phyloP scores from a whole-genome alignment of 345 rosid species.

The Rhizophora apiculata region DNA sequence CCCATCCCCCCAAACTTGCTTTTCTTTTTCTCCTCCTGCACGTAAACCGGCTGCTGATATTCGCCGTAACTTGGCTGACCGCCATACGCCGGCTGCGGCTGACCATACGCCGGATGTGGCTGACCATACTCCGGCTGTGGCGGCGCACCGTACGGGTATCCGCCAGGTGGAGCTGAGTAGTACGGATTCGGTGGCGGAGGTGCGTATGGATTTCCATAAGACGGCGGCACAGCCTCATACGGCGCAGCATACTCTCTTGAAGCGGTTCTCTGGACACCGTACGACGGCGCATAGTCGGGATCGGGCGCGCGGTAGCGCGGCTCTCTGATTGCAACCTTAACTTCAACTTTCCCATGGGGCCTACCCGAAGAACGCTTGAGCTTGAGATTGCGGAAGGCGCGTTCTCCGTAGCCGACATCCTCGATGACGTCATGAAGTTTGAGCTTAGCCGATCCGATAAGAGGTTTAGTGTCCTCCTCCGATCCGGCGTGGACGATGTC shows the following conservation, averaged over 20 bases:
- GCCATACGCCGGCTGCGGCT: conserved; percentile 11
- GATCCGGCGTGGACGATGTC: conserved; percentile 71
- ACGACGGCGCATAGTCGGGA: conserved; percentile 36
- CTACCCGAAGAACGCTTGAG: conserved; percentile 90
- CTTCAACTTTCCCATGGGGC: conserved; percentile 80
- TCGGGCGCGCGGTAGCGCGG: conserved; percentile 32
- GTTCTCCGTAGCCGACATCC: conserved; percentile 51
- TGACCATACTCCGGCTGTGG: not conserved
- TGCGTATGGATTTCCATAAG: conserved; percentile 30
- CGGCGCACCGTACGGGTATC: conserved; percentile 27
- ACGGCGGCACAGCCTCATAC: conserved; percentile 26
- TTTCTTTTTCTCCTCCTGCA: conserved; percentile 45
- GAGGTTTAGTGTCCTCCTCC: conserved; percentile 66
- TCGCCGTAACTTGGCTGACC: conserved; percentile 20
- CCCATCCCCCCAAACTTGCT: conserved; percentile 81
- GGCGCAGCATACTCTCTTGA: conserved; percentile 33
- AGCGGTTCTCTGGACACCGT: conserved; percentile 34
- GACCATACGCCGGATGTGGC: conserved; percentile 15
- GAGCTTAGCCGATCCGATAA: conserved; percentile 71
- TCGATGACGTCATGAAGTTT: conserved; percentile 58
- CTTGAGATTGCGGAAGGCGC: conserved; percentile 31
- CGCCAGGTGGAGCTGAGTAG: conserved; percentile 29
- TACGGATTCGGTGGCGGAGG: conserved; percentile 34
- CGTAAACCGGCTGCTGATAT: conserved; percentile 17
- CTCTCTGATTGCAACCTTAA: conserved; percentile 42